These are phyloP conservation scores for Rhododendron simsii DNA, from an alignment of 148 eudicot genomes.

Conservation along the genomic window DNA sequence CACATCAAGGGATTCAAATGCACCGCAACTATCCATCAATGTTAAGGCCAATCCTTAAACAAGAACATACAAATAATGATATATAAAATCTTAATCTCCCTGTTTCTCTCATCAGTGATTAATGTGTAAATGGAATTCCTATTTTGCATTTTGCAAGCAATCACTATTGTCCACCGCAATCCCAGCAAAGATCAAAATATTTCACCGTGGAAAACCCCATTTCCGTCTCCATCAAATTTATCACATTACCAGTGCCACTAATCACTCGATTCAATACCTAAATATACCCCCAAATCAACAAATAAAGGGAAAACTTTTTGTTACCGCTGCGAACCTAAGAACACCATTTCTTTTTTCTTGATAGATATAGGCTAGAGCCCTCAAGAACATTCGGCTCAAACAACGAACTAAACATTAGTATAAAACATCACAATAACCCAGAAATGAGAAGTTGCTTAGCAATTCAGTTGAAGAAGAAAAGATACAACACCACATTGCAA, in stretches of 20 bases:
- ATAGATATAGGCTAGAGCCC: background rate
- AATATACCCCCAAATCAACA: background rate
- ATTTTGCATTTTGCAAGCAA: background rate
- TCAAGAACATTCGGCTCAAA: background rate
- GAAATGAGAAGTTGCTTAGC: background rate
- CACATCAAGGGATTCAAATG: background rate
- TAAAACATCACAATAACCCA: background rate
- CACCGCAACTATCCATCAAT: background rate
- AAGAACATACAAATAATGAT: background rate
- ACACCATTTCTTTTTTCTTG: background rate
- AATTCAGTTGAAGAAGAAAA: background rate
- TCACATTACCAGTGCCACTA: background rate
- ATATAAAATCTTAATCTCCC: background rate
- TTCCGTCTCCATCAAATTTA: background rate
- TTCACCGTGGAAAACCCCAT: background rate
- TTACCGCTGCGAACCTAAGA: background rate
- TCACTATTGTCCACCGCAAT: background rate
- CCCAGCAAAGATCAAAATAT: background rate
- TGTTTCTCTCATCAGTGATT: background rate
- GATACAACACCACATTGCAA: background rate
- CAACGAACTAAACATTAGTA: background rate
- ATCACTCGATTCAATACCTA: background rate
- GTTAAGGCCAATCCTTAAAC: background rate
- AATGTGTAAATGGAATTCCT: background rate
- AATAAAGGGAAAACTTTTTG: background rate